These are phyloP conservation scores for Cercospora sesami DNA, from an alignment of 2,329 filamentous ascomycete genomes.

Conservation along the genomic window DNA sequence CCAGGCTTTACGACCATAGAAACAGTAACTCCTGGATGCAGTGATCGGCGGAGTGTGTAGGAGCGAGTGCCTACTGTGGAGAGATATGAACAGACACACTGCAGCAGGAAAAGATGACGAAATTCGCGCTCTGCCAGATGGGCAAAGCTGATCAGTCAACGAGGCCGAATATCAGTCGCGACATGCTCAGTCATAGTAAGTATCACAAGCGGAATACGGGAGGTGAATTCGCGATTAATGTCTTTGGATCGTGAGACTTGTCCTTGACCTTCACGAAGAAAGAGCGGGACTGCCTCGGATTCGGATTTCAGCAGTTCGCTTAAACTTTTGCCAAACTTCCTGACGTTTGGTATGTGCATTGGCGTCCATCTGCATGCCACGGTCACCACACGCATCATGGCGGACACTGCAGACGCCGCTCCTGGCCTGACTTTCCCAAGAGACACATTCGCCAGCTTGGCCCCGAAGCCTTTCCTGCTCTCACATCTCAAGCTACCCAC, in stretches of 20 bases:
- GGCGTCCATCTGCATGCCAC: background rate
- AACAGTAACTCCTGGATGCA: background rate
- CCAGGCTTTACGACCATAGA: background rate
- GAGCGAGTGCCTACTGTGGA: background rate
- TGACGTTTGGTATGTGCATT: background rate
- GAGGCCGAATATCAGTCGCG: background rate
- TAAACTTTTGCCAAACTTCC: background rate
- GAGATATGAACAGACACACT: background rate
- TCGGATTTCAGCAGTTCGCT: background rate
- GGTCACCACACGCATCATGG: constrained; percentile 1
- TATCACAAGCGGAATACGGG: background rate
- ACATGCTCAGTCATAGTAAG: background rate
- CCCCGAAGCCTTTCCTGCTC: constrained; percentile 84
- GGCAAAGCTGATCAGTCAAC: background rate
- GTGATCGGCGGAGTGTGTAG: background rate
- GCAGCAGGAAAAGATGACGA: background rate
- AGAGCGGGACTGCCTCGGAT: background rate
- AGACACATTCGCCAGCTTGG: constrained; percentile 82
- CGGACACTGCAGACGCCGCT: constrained; percentile 9
- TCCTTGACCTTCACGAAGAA: background rate
- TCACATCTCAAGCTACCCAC: constrained; percentile 73
- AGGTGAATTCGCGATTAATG: background rate
- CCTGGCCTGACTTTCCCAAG: constrained; percentile 55
- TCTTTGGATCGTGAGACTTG: background rate
- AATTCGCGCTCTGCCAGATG: background rate